Percentiles rank a stretch among this genome's conserved stretches.
These are phyloP conservation scores for Cercospora zeae-maydis DNA, from an alignment of 2,329 filamentous ascomycete genomes.

Conservation along the genomic window DNA sequence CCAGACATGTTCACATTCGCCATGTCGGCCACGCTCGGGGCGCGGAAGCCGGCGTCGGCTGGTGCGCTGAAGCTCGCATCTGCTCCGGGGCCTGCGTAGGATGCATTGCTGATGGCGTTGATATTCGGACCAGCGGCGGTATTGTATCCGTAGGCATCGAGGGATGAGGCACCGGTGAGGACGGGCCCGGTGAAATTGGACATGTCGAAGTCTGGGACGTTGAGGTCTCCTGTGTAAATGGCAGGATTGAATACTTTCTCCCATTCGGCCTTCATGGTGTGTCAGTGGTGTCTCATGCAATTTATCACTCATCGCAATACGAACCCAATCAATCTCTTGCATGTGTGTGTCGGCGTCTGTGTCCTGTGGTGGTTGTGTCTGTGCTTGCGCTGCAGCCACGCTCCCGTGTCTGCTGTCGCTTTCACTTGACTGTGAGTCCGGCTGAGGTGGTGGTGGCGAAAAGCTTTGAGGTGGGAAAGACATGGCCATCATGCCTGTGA, in stretches of 20 bases:
- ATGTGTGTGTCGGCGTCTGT: slow-evolving; percentile 36
- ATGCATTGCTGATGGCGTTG: slow-evolving; percentile 4
- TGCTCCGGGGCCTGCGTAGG: not conserved
- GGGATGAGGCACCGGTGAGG: not conserved
- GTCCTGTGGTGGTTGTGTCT: not conserved
- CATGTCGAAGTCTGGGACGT: slow-evolving; percentile 36
- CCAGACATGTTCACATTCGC: slow-evolving; percentile 5
- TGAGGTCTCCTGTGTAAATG: slow-evolving; percentile 36
- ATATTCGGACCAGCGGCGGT: slow-evolving; percentile 15
- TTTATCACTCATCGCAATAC: slow-evolving; percentile 30
- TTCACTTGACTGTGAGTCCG: slow-evolving; percentile 21
- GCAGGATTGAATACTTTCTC: slow-evolving; percentile 44
- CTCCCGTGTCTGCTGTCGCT: slow-evolving; percentile 26
- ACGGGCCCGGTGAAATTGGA: slow-evolving; percentile 31
- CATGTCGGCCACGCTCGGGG: slow-evolving; percentile 2
- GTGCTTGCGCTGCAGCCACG: slow-evolving; percentile 12
- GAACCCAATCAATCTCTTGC: slow-evolving; percentile 64
- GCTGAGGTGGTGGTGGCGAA: slow-evolving; percentile 23
- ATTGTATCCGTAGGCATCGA: slow-evolving; percentile 12
- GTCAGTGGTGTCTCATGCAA: slow-evolving; percentile 3
- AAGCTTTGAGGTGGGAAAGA: slow-evolving; percentile 27
- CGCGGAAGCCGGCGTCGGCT: not conserved
- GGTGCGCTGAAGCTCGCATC: not conserved
- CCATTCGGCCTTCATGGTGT: slow-evolving; percentile 42
- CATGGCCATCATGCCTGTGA: not conserved